A percentile compares a stretch with the other conserved stretches of the same genome.
Conservation (phyloP, 768 basidiomycete genomes). For the Hygrophoropsis aurantiaca region DNA sequence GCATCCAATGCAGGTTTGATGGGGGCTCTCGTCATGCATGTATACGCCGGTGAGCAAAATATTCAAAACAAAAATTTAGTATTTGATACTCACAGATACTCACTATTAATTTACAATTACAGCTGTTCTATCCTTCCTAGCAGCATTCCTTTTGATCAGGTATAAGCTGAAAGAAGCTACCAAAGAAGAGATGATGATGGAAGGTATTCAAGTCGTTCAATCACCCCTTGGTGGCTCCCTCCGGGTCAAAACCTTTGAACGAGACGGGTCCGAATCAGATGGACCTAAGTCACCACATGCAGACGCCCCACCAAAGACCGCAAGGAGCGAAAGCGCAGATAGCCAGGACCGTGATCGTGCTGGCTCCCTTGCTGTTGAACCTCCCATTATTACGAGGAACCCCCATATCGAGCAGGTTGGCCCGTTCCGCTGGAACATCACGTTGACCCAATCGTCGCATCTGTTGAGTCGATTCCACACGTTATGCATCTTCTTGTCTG, state of each 20-base stretch:
- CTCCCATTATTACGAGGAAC: conserved; percentile 39
- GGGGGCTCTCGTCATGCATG: conserved; percentile 54
- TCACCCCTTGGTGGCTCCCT: conserved; percentile 18
- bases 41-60: conserved; percentile 38
- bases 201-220: conserved; percentile 21
- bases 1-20: conserved; percentile 48
- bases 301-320: not conserved
- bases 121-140: conserved; percentile 51
- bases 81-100: conserved; percentile 22
- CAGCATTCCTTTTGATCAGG: conserved; percentile 53
- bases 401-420: conserved; percentile 56
- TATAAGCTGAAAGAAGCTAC: conserved; percentile 57
- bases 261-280: conserved; percentile 2
- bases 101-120: not conserved
- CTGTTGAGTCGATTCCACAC: conserved; percentile 50
- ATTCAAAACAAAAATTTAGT: not conserved
- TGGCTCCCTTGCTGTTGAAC: conserved; percentile 14
- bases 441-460: conserved; percentile 30
- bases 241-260: conserved; percentile 12
- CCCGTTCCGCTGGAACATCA: conserved; percentile 39
- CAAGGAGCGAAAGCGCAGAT: not conserved
- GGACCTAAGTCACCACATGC: not conserved
- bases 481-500: conserved; percentile 47
- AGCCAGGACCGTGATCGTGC: not conserved
- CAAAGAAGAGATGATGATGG: conserved; percentile 42